phyloP scores from a whole-genome alignment of 1,284 basidiomycete genomes.

The Coniferiporia sulphurascens region DNA sequence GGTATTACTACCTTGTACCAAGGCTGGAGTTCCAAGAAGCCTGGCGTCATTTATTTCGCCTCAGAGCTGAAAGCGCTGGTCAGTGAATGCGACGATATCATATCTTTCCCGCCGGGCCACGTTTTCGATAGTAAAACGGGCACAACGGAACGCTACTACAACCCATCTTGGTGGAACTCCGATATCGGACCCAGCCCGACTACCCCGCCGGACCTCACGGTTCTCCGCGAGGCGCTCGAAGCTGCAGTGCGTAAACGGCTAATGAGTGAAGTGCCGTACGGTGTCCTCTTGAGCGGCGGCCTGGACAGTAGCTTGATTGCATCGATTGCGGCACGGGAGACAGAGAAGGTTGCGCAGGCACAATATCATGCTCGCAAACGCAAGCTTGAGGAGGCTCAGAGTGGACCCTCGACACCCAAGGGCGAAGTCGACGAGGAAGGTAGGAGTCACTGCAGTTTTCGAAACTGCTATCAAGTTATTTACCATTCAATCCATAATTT shows the following conservation, averaged over 20 bases:
- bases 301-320: constrained; percentile 97
- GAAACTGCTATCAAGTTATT: neutral
- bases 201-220: constrained; percentile 61
- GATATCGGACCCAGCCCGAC: constrained; percentile 60
- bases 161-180: constrained; percentile 80
- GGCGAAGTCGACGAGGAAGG: constrained; percentile 48
- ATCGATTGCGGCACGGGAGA: constrained; percentile 94
- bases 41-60: constrained; percentile 87
- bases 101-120: constrained; percentile 96
- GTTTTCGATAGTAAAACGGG: constrained; percentile 82
- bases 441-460: constrained; percentile 27
- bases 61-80: constrained; percentile 94
- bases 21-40: constrained; percentile 84
- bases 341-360: constrained; percentile 83
- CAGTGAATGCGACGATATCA: constrained; percentile 93
- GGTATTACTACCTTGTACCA: constrained; percentile 99
- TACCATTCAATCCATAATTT: constrained; percentile 21
- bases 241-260: constrained; percentile 91
- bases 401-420: constrained; percentile 54
- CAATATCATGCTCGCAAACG: constrained; percentile 69
- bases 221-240: constrained; percentile 82
- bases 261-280: constrained; percentile 99
- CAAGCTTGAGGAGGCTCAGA: constrained; percentile 47
- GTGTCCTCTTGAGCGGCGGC: constrained; percentile 93
- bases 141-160: constrained; percentile 78